A percentile compares a stretch with the other conserved stretches of the same genome.
phyloP scores from a whole-genome alignment of 495 filamentous ascomycete genomes.

The Cudoniella acicularis region DNA sequence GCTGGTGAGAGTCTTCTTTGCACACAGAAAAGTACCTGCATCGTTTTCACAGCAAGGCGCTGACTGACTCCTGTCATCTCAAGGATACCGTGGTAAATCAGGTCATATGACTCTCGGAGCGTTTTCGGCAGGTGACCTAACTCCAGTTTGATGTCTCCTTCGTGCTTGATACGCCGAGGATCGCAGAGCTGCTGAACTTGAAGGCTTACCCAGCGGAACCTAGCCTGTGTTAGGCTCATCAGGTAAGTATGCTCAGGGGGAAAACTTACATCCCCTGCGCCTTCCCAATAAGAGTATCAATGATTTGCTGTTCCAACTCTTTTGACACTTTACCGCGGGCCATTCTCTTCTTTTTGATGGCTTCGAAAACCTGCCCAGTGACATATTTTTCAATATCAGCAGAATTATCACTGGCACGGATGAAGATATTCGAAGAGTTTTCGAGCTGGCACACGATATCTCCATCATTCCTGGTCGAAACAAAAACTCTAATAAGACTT shows the following conservation, averaged over 20 bases:
- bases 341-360: not conserved
- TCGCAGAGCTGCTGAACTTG: not conserved
- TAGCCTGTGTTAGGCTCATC: not conserved
- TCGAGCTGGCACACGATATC: not conserved
- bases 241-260: constrained; percentile 27
- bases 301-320: not conserved
- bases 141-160: not conserved
- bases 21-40: not conserved
- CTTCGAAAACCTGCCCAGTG: not conserved
- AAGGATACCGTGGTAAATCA: not conserved
- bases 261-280: not conserved
- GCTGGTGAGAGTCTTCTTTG: not conserved
- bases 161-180: not conserved
- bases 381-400: not conserved
- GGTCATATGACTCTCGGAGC: not conserved
- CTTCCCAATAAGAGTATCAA: not conserved
- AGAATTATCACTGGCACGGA: not conserved
- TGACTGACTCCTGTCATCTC: not conserved
- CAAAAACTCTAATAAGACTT: not conserved
- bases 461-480: not conserved
- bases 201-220: not conserved
- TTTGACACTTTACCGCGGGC: not conserved
- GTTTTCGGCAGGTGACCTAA: not conserved
- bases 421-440: not conserved
- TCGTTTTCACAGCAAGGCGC: not conserved